phyloP scores from a whole-genome alignment of 2,329 filamentous ascomycete genomes.

The Rhinocladiella similis region DNA sequence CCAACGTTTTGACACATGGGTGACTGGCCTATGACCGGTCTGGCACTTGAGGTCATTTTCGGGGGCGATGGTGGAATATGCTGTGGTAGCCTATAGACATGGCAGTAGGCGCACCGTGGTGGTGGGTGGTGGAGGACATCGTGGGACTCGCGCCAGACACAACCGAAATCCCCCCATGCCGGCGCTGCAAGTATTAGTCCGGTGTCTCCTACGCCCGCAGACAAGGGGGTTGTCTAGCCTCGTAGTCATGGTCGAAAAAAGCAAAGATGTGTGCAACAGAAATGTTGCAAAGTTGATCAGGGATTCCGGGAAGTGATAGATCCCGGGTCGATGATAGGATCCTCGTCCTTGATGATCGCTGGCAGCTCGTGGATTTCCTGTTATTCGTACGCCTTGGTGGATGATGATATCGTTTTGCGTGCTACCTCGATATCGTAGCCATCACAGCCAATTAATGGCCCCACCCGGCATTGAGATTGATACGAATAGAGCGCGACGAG shows the following conservation, averaged over 20 bases:
- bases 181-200: background rate
- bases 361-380: background rate
- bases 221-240: too few species aligned
- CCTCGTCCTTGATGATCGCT: background rate
- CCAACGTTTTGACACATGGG: background rate
- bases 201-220: too few species aligned
- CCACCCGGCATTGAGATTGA: too few species aligned
- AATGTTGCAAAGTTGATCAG: background rate
- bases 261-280: background rate
- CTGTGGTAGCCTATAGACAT: background rate
- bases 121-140: background rate
- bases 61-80: background rate
- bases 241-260: background rate
- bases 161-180: background rate
- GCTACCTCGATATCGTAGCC: background rate
- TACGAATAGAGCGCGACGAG: too few species aligned
- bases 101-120: background rate
- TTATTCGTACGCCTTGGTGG: background rate
- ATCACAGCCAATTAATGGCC: background rate
- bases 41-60: background rate
- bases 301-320: background rate
- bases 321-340: background rate
- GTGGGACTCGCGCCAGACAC: background rate
- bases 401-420: background rate
- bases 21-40: background rate